Evolutionary conservation across 371 early-diverging fungal species (phyloP).

Genomic region (Blastocladiella emersonii): DNA sequence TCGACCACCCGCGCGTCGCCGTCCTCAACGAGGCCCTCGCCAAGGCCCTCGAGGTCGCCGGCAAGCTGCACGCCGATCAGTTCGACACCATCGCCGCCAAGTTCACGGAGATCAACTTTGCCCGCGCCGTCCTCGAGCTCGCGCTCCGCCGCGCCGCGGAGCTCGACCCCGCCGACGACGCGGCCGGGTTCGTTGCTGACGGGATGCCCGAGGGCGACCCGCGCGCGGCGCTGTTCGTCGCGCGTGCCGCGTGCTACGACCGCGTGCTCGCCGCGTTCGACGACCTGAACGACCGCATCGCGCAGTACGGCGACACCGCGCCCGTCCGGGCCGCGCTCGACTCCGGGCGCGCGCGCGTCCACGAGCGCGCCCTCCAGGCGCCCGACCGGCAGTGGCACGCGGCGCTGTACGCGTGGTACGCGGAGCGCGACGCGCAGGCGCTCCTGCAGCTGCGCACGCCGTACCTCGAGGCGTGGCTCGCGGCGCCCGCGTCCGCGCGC

Average conservation of each 20-base stretch:
- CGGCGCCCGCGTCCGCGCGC: not conserved
- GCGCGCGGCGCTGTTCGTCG: not conserved
- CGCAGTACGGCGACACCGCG: not conserved
- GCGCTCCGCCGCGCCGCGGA: not conserved
- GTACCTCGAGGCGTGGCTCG: not conserved
- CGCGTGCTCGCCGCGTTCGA: not conserved
- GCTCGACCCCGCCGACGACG: not conserved
- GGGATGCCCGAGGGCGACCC: not conserved
- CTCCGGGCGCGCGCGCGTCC: not conserved
- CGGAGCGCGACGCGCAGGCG: not conserved
- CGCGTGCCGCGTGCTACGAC: not conserved
- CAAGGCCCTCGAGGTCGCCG: not conserved
- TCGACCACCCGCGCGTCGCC: not conserved
- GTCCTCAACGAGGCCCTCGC: not conserved
- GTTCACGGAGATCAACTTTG: not conserved
- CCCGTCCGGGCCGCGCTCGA: not conserved
- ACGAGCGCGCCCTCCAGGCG: not conserved
- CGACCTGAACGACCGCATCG: not conserved
- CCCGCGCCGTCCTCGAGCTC: not conserved
- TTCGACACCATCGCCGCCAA: not conserved
- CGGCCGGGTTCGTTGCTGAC: not conserved
- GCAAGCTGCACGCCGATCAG: not conserved
- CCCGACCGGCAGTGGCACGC: not conserved
- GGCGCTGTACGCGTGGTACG: not conserved
- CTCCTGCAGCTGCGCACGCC: not conserved